Base-by-base conservation (phyloP, 2,329 filamentous ascomycete species). In the Beauveria brongniartii region DNA sequence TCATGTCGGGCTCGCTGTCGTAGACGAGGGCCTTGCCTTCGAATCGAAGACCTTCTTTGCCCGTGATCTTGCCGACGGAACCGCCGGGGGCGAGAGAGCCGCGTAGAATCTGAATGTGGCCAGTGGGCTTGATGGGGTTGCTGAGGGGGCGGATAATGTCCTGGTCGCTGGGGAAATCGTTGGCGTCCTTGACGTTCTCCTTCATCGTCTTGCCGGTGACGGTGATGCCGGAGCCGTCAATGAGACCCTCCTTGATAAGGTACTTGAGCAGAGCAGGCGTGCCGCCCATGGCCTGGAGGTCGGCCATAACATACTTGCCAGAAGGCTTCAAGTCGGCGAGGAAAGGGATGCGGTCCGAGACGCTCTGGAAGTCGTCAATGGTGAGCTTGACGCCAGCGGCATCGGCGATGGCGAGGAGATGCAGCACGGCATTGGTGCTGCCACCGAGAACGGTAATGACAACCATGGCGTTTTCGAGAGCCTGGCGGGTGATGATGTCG, bases 51-150 rank as follows among this genome's bases (percentile, higher is more conserved):
- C 93, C 93, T 73, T 97, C 93, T 73, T 97, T 97, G 41, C 93
- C 93, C 0, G 93, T 97, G 73, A 97, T 97, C 75, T 97, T 97
- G 63, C 92, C 92, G 1, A 97, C 92, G 1, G 92, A 90, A 40
- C 93, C 93, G 12, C 86, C 89, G 1, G 93, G 93, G 3, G 92
- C 91, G 37, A 97, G 82, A 72, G 96, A 96, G 22, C 93, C 93
- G 63, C 84, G 83, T 3, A 97, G 82, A 63, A 97, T 90, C 73
- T 93, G 91, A 63, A 97, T 82, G 73, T 97, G 93, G 48, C 93
- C 93, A 0, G 87, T 91, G 1, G 80, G 66, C 73, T 97, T 97
- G 79, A 96, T 93, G 56, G 82, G 82, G 68, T 84, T 65, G 14
- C 82, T 79, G 9, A 97, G 78, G 0, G 89, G 86, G 70, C 97